Base-by-base conservation (phyloP, 2,329 filamentous ascomycete species). In the Periconia macrospinosa region DNA sequence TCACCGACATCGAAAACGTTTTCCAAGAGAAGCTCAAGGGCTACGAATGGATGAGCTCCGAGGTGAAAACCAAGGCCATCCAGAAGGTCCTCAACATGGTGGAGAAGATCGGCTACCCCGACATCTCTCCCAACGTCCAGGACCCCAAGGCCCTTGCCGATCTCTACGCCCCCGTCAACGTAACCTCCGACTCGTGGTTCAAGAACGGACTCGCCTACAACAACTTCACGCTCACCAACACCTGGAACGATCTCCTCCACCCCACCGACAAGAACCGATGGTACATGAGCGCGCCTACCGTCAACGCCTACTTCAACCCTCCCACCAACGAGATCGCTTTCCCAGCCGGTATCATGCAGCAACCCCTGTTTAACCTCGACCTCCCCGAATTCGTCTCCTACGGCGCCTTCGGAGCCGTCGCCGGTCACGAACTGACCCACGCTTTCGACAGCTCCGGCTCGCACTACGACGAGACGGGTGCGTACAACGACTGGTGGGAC, bases 391-490 rank as follows among this genome's bases (percentile, higher is more conserved):
- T 88, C 59, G 69, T 89, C 15, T 80, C 80, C 15, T 90, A 88
- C 67, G 86, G 86, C n/a, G 83, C 82, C 0, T 86, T 89, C 65
- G 87, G 86, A 1, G 79, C 83, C 1, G 80, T 88, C 2, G 82
- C 82, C 13, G 87, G 86, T 2, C 86, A 89, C 63, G 86, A 89
- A 67, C 77, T 89, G 11, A 86, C 83, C 1, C 87, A 90, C 44
- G 86, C 83, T n/a, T 89, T 89, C 61, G 87, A 89, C 66, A 84
- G 80, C 35, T 81, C 78, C 1, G 86, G 86, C 14, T 78, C 84
- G 27, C 79, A 84, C 59, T 88, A 83, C 60, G 84, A 89, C 63
- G 76, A 84, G 59, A 82, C 80, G 37, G 86, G 84, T 18, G 85
- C 84, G 61, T 82, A 81, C 61, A 84, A 80, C 0, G 78, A 85